A percentile compares a stretch with the other conserved stretches of the same genome.
Evolutionary conservation across 805 yeast genomes (phyloP).

Genomic region (Suhomyces faveliae): DNA sequence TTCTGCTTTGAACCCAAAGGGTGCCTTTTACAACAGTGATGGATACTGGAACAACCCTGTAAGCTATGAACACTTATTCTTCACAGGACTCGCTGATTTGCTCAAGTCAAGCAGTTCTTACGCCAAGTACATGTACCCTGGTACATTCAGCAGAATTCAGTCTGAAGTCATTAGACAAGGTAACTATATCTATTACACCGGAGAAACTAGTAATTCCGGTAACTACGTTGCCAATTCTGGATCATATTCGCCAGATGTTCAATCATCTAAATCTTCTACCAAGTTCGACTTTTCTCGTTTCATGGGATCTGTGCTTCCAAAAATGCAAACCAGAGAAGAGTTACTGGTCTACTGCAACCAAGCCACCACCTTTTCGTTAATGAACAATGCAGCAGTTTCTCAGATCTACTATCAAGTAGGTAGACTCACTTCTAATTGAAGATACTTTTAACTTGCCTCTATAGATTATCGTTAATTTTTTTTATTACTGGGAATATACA

Average conservation of each 20-base stretch:
- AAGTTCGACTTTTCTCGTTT: background rate
- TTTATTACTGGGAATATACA: background rate
- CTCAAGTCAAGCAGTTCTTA: constrained; percentile 5
- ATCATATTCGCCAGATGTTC: background rate
- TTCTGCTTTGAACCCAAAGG: constrained; percentile 10
- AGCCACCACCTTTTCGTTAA: constrained; percentile 12
- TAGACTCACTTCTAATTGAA: background rate
- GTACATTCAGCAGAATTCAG: constrained; percentile 12
- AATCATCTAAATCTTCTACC: background rate
- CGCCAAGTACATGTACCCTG: constrained; percentile 14
- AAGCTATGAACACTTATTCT: constrained; percentile 16
- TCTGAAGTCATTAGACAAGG: constrained; percentile 10
- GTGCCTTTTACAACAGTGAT: constrained; percentile 11
- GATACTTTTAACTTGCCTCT: background rate
- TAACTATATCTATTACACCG: constrained; percentile 10
- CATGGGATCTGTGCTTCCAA: background rate
- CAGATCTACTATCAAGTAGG: constrained; percentile 19
- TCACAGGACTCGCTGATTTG: constrained; percentile 18
- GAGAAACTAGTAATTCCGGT: constrained; percentile 11
- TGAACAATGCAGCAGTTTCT: constrained; percentile 21
- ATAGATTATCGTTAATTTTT: background rate
- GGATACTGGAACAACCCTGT: constrained; percentile 19
- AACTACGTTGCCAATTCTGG: constrained; percentile 7
- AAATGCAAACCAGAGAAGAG: background rate
- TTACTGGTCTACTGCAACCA: constrained; percentile 7